Base-by-base conservation (phyloP, 257 asterid genomes). In the Knoxia roxburghii region DNA sequence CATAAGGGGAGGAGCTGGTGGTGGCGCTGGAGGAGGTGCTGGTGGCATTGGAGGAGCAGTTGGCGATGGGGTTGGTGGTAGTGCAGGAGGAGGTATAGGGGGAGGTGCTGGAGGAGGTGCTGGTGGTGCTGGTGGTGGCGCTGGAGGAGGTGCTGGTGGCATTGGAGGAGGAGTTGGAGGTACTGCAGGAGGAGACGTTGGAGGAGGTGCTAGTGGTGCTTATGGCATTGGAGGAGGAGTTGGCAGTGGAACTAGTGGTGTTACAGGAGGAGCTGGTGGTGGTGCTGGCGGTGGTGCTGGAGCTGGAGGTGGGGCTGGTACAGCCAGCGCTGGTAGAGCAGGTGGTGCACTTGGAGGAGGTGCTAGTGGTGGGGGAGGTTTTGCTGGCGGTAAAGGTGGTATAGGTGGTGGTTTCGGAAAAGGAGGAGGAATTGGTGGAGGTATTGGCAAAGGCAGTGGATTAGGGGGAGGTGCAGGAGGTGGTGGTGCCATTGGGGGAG, bases 1-100 rank as follows among this genome's bases (percentile, higher is more conserved):
- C n/a, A n/a, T n/a, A n/a, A n/a, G n/a, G n/a, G n/a, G n/a, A n/a
- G 64, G 58, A 8, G 73, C 69, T 0, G 74, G 51, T 1, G 81
- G 67, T 3, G 74, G 58, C 0, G 50, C 45, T 4, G 75, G 72
- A 1, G 57, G 55, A 5, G 59, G 26, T 0, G 72, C 50, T 0
- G 71, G 74, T 4, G 68, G 70, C 0, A n/a, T 0, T 9, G 77
- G 72, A 6, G 62, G 59, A 0, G 55, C 60, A 0, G 61, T 51
- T 2, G 68, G 49, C 5, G 61, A 52, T 14, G 71, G 30, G 2
- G 70, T 66, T n/a, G 67, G 71, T 2, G 69, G 73, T 2, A 55
- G 6, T 4, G 45, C 32, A 0, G 53, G 23, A 0, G 70, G 58
- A 10, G 64, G 41, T 0, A 68, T 59, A 0, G 52, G 7, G 15